Percentiles rank a stretch among this genome's conserved stretches.
Conservation (phyloP, 75 land plant species). For the Chamaecyparis obtusa region DNA sequence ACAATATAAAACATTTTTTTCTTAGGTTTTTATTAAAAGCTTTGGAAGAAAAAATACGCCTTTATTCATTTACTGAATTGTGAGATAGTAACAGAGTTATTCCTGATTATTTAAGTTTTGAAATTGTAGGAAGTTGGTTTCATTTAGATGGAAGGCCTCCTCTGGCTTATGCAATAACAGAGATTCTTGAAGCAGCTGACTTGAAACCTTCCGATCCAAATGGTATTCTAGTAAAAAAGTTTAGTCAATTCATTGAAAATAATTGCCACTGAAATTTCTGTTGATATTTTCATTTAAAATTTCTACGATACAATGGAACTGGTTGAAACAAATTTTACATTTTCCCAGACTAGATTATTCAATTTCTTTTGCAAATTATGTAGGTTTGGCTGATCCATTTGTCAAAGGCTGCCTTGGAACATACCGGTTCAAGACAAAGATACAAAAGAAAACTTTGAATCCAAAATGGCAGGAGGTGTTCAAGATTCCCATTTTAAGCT, state of each 20-base stretch:
- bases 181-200: constrained; percentile 81
- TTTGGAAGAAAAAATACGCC: background rate
- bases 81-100: background rate
- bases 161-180: constrained; percentile 53
- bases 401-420: constrained; percentile 69
- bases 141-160: constrained; percentile 62
- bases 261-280: background rate
- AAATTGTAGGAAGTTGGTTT: constrained; percentile 51
- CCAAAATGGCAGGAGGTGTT: constrained; percentile 94
- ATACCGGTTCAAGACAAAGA: constrained; percentile 63
- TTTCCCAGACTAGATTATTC: background rate
- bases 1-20: background rate
- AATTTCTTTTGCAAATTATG: constrained; percentile 11
- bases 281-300: background rate
- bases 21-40: background rate
- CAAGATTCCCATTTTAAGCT: constrained; percentile 71
- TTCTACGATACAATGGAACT: background rate
- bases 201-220: constrained; percentile 87
- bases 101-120: background rate
- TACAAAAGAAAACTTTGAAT: constrained; percentile 73
- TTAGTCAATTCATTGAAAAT: background rate
- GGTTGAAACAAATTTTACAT: background rate
- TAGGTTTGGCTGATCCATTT: constrained; percentile 95
- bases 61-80: background rate
- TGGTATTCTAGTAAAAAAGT: constrained; percentile 44